Evolutionary conservation across 441 rosid genomes (phyloP), one percentile per base, ranked within the genome.

Genomic region (Euphorbia celastroides): DNA sequence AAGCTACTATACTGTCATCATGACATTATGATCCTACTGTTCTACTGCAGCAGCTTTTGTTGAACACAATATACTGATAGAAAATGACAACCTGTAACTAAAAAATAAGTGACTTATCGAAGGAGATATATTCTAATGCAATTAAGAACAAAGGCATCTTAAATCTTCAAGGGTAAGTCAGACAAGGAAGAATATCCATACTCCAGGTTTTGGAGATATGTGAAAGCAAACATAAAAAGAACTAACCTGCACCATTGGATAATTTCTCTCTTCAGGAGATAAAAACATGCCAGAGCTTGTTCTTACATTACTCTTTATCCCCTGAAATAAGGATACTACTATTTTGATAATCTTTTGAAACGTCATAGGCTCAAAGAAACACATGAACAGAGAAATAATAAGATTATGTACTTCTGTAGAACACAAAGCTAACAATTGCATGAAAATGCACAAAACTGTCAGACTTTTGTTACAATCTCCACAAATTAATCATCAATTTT

Each of bases 261-360:
- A 84, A 70, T 74, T 83, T 72, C 80, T 86, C 82, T 93, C 96
- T 67, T 71, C 76, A 22, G 68, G 79, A 42, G 67, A 83, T 77
- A 93, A 69, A 83, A 93, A 93, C 99, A 90, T 93, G 70, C 97
- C 99, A 52, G 97, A 89, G 80, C 99, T 93, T 52, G 98, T 93
- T 77, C 97, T 87, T 50, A 90, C 98, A 62, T 86, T 80, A 72
- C 97, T 90, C 81, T 86, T 88, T 56, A 90, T 80, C 70, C 99
- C 99, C 97, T 90, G 80, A 74, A 70, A 72, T 50, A 30, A 42
- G 25, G 41, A 62, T 7, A 30, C 25, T 57, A 16, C 36, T 25
- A 44, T 58, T 60, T 70, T 51, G 66, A 64, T 34, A 16, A 48
- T 57, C 60, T 61, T 44, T 61, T 44, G 26, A 12, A 30, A 65